Conservation (phyloP, 495 filamentous ascomycete species). For the Hypoxylon fragiforme region DNA sequence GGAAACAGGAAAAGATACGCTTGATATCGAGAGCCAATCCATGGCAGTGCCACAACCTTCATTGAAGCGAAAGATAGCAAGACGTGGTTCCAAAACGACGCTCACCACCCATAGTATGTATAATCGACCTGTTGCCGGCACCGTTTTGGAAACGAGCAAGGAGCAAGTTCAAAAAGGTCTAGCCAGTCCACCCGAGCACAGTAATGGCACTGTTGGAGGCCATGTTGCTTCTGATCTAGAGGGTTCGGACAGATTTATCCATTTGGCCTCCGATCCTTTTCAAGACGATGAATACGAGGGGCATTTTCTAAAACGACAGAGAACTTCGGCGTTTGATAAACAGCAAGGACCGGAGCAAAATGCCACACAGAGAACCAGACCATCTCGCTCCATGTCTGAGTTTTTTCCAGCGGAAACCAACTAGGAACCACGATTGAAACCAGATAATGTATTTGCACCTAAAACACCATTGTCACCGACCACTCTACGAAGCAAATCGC, state of each 20-base stretch:
- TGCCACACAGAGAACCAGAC: conserved; percentile 3
- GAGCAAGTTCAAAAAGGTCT: conserved; percentile 2
- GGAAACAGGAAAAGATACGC: conserved; percentile 1
- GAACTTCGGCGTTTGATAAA: background rate
- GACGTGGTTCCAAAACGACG: conserved; percentile 14
- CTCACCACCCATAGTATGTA: conserved; percentile 33
- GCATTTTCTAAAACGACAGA: conserved; percentile 5
- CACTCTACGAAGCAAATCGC: no score
- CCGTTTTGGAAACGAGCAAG: background rate
- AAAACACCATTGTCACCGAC: background rate
- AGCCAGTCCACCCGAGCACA: background rate
- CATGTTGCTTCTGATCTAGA: background rate
- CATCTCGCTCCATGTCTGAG: conserved; percentile 26
- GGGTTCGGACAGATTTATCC: background rate
- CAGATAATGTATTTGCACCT: background rate
- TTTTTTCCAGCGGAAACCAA: background rate
- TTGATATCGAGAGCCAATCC: background rate
- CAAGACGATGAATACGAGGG: background rate
- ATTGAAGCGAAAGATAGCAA: conserved; percentile 15
- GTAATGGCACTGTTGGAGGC: background rate
- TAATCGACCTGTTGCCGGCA: conserved; percentile 35
- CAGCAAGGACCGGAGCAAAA: background rate
- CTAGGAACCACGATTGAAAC: background rate
- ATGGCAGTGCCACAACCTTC: conserved; percentile 5
- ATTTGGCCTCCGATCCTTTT: background rate